phyloP scores from a whole-genome alignment of 441 rosid species.

The Hura crepitans region DNA sequence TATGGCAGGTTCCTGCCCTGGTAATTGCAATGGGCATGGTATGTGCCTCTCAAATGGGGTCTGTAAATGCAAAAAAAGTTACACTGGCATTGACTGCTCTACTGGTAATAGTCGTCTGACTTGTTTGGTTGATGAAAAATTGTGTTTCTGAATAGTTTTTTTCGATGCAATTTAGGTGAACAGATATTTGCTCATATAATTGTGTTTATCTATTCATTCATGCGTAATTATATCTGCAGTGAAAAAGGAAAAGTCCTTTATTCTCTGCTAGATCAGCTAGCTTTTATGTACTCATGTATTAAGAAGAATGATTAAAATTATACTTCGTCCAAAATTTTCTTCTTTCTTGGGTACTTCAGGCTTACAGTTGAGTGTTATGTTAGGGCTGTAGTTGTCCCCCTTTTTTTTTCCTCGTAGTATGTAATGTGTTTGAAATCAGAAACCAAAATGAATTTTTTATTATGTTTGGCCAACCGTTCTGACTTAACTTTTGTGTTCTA shows the following conservation, averaged over 20 bases:
- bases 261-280: not conserved
- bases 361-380: not conserved
- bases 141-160: not conserved
- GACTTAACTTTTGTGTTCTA: conserved; percentile 18
- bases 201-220: not conserved
- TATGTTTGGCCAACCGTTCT: not conserved
- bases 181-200: not conserved
- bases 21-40: conserved; percentile 72
- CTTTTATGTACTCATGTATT: not conserved
- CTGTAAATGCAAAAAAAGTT: conserved; percentile 71
- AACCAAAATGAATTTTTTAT: not conserved
- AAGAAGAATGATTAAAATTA: not conserved
- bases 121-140: not conserved
- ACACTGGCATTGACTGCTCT: conserved; percentile 86
- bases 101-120: conserved; percentile 50
- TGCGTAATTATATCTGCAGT: not conserved
- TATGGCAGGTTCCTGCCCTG: conserved; percentile 74
- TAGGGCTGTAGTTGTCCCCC: not conserved
- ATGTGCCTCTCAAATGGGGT: conserved; percentile 69
- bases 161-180: not conserved
- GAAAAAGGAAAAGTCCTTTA: not conserved
- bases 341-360: not conserved
- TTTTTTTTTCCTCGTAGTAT: not conserved
- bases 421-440: not conserved
- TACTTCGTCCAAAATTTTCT: not conserved